Conservation (phyloP, 1,284 basidiomycete genomes). For the Marasmius oreades region DNA sequence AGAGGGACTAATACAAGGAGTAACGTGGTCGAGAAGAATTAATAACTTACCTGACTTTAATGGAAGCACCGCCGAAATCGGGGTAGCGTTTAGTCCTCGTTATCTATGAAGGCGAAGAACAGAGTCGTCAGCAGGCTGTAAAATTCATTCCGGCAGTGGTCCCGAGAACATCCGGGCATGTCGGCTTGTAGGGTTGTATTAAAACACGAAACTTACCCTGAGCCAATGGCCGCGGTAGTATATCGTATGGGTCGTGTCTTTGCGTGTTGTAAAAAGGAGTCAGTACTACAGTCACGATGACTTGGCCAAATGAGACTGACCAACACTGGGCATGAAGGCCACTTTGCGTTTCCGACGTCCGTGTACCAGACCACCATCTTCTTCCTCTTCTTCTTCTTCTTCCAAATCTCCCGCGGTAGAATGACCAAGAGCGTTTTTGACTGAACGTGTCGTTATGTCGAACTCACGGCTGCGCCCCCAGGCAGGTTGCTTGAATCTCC, state of each 20-base stretch:
- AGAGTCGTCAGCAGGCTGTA: no score
- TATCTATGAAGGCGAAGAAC: slow-evolving; percentile 45
- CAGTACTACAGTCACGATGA: slow-evolving; percentile 18
- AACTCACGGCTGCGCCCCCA: slow-evolving; percentile 83
- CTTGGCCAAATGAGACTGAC: slow-evolving; percentile 38
- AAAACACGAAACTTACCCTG: slow-evolving; percentile 45
- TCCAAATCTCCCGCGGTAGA: slow-evolving; percentile 72
- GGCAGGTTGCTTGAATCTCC: slow-evolving; percentile 63
- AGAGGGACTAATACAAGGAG: slow-evolving; percentile 11
- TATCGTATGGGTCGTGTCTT: slow-evolving; percentile 74
- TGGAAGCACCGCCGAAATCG: slow-evolving; percentile 65
- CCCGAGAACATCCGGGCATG: no score
- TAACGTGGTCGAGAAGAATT: slow-evolving; percentile 13
- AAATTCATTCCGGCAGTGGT: no score
- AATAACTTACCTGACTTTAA: slow-evolving; percentile 69
- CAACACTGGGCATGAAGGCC: slow-evolving; percentile 70
- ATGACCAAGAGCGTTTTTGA: slow-evolving; percentile 56
- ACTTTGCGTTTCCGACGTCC: slow-evolving; percentile 73
- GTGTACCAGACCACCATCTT: slow-evolving; percentile 51
- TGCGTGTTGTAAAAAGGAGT: slow-evolving; percentile 20
- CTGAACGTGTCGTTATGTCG: slow-evolving; percentile 77
- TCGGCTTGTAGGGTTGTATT: no score
- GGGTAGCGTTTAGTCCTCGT: slow-evolving; percentile 71
- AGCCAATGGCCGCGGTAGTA: slow-evolving; percentile 81
- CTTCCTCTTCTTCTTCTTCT: slow-evolving; percentile 75